phyloP scores from a whole-genome alignment of 169 alveolate species.

The Blepharisma undulans region DNA sequence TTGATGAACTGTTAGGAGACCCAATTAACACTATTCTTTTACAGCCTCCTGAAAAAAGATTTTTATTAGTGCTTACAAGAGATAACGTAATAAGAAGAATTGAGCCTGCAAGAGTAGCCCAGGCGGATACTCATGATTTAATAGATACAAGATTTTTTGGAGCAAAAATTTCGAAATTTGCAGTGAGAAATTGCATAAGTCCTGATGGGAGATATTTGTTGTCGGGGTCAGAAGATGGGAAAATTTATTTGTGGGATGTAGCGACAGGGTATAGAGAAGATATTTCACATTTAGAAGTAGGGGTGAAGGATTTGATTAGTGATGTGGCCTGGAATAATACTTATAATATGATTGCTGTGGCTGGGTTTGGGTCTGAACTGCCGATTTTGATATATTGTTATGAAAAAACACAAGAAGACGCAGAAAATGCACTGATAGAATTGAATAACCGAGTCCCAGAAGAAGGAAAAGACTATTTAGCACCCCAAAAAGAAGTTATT shows the following conservation, averaged over 20 bases:
- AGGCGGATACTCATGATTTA: constrained; percentile 32
- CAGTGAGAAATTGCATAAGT: constrained; percentile 65
- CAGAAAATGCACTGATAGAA: neutral
- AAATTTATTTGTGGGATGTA: constrained; percentile 67
- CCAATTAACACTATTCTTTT: constrained; percentile 64
- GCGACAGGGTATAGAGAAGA: constrained; percentile 53
- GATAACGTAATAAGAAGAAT: constrained; percentile 76
- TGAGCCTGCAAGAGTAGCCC: constrained; percentile 58
- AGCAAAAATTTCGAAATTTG: constrained; percentile 57
- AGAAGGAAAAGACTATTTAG: neutral
- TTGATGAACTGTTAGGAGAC: constrained; percentile 73
- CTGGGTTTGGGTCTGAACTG: constrained; percentile 76
- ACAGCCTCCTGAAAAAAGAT: constrained; percentile 64
- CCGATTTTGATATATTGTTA: constrained; percentile 68
- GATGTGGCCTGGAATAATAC: constrained; percentile 76
- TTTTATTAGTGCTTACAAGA: constrained; percentile 68
- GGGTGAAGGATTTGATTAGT: constrained; percentile 45
- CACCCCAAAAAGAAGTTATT: constrained; percentile 13
- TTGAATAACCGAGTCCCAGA: neutral
- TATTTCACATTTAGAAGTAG: constrained; percentile 4
- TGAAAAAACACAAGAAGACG: constrained; percentile 29
- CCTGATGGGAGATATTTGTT: constrained; percentile 77
- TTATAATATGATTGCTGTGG: constrained; percentile 78
- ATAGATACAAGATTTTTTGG: constrained; percentile 73
- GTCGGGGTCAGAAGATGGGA: constrained; percentile 82